Base-by-base conservation (phyloP, 257 asterid species). In the Nicotiana attenuata region DNA sequence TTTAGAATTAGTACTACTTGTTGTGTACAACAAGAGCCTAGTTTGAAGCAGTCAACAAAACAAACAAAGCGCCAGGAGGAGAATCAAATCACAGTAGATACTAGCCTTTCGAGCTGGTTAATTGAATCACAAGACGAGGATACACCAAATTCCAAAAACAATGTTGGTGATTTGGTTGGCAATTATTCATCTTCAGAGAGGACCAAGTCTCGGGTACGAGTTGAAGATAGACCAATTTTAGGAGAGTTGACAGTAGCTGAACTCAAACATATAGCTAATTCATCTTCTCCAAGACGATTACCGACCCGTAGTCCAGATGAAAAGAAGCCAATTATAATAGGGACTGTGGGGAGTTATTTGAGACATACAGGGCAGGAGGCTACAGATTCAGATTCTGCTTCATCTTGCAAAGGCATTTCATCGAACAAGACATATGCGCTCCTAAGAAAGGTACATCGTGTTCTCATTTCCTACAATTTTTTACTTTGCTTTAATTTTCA, bases 41-140 rank as follows among this genome's bases (percentile, higher is more conserved):
- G 3, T 33, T n/a, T 79, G 20, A 85, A 83, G 81, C 80, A 86
- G 24, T 13, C 66, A 2, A 24, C 50, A 29, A 80, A 53, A 55
- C 65, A 55, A 26, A 47, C 80, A 0, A 26, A 31, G 26, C 1
- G 16, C 9, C 55, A 10, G 1, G 68, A 19, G 22, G 87, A 35
- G 29, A 80, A 45, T 57, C 91, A 76, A 65, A 61, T 77, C 65
- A 87, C 87, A 3, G 87, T 86, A 14, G 94, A 93, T 17, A 87
- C 94, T 22, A 92, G 97, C 81, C 95, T 93, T 19, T 93, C 97
- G 0, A 89, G 93, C 85, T 91, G 97, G 97, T 87, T 93, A 50
- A 86, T 83, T 35, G 92, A 69, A 77, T 83, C 88, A 4, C 87
- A 67, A 53, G 67, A 78, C 20, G 56, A 52, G 5, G 90, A 85